These are phyloP conservation scores for Cyclotella cryptica DNA, from an alignment of 108 stramenopile genomes.

Conservation along the genomic window DNA sequence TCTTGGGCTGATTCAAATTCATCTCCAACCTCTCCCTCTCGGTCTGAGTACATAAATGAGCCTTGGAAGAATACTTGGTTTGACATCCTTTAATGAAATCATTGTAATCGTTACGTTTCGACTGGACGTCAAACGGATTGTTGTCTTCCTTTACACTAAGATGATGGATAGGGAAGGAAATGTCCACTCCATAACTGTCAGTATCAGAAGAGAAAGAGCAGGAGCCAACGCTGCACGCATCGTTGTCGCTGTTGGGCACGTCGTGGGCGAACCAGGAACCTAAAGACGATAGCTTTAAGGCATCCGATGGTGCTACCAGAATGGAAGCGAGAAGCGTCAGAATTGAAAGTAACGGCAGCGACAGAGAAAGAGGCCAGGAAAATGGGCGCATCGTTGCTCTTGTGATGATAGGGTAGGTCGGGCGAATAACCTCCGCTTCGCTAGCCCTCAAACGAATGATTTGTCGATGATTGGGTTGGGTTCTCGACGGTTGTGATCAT, in stretches of 20 bases:
- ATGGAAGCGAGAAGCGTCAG: neutral
- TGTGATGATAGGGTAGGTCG: too few relatives aligned
- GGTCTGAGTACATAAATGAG: constrained; percentile 40
- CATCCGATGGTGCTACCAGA: neutral
- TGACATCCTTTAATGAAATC: constrained; percentile 51
- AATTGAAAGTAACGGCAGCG: neutral
- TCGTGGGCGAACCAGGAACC: neutral
- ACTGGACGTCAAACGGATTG: constrained; percentile 23
- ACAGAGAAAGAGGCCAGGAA: neutral
- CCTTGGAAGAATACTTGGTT: constrained; percentile 33
- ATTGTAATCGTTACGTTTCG: constrained; percentile 51
- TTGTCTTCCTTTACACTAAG: neutral
- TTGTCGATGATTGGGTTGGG: too few relatives aligned
- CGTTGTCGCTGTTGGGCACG: neutral
- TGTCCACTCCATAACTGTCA: constrained; percentile 40
- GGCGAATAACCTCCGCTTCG: too few relatives aligned
- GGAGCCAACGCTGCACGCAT: neutral
- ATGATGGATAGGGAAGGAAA: constrained; percentile 56
- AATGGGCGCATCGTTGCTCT: neutral
- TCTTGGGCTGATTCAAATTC: constrained; percentile 69
- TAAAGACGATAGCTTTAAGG: neutral
- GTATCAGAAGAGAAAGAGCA: constrained; percentile 12
- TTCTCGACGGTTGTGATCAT: too few relatives aligned
- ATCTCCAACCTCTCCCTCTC: constrained; percentile 70
- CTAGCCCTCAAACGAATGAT: too few relatives aligned